Base-by-base conservation (phyloP, 495 filamentous ascomycete species). In the Aspergillus kassunensis region DNA sequence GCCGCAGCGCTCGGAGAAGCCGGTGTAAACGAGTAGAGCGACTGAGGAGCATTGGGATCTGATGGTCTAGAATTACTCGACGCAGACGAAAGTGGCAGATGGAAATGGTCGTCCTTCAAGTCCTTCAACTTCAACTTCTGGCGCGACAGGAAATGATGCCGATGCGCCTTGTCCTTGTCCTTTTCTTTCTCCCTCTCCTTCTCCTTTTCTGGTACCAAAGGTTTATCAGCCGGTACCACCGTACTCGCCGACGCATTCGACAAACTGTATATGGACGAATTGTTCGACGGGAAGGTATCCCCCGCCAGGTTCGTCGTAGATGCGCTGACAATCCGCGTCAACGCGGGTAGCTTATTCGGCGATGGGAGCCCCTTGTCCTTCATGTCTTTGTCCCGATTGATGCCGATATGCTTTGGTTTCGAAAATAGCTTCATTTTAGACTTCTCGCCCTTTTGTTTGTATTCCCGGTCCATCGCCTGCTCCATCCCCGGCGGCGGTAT, bases 371-470 rank as follows among this genome's bases (percentile, higher is more conserved):
- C 81, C 49, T 82, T 81, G 16, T 86, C 80, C 63, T 86, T 89
- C 12, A 73, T 60, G 43, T 85, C 81, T 52, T 78, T 83, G 33
- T 93, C 89, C 40, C 85, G 84, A 44, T 82, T 85, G 46, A 88
- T 86, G 9, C 81, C 82, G 41, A 92, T 88, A 64, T 86, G 89
- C 62, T 89, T 91, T 4, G 89, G 90, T 53, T 91, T 87, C 2
- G 88, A 91, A 64, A 96, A 96, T 6, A 96, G 76, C 70, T 95
- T 95, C 68, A 90, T 90, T 71, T 91, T 95, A 18, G 87, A 89
- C 70, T 88, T 90, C 67, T 92, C 87, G 20, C 82, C 77, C 60
- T 85, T 85, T 19, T 71, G 71, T 30, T 85, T 88, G 54, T 81
- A 81, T 57, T 90, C 86, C 39, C 79, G 78, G 25, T 82, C 70